Evolutionary conservation across 2,329 filamentous ascomycete species (phyloP), one percentile per base, ranked within the genome.

Genomic region (Hirsutella rhossiliensis): DNA sequence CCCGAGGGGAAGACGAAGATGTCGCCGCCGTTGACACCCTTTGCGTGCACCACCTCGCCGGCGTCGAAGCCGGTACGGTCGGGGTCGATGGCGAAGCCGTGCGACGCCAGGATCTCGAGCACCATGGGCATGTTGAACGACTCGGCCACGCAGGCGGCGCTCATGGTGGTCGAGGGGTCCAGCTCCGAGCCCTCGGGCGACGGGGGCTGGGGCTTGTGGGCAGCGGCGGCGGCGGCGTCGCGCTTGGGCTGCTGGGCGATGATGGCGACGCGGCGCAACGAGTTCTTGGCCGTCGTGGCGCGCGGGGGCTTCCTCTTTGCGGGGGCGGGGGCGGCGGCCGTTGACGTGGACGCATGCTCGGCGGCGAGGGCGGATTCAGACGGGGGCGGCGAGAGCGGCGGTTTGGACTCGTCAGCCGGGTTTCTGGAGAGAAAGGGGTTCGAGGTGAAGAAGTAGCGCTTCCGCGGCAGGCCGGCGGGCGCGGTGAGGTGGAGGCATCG

Each of bases 1-100:
- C 92, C 92, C 0, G 89, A 95, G 9, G 90, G 88, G 52, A 98
- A 98, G 45, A 98, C 82, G 58, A 97, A 97, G 42, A 97, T 79
- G 64, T 98, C 92, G 30, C 88, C 89, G 46, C 78, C 72, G 57
- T 78, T 75, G 47, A 73, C 68, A 9, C 71, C 71, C 42, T 76
- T 67, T 7, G 77, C 78, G 55, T 82, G 78, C 41, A 82, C 73
- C 6, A 82, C 76, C 54, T 81, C 77, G 50, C 69, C 68, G 40
- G 71, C 66, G 51, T 80, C 76, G 52, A 82, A 80, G 13, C 70
- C 74, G 12, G 73, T 78, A 41, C 63, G 66, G 52, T 82, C 76
- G 2, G 78, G 78, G 53, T 82, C 77, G 43, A 82, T 72, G 36
- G 66, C 62, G 56, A 80, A 82, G 41, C 75, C 76, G 56, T 80